Base-by-base conservation (phyloP, 208 protist genomes). In the Crithidia fasciculata region DNA sequence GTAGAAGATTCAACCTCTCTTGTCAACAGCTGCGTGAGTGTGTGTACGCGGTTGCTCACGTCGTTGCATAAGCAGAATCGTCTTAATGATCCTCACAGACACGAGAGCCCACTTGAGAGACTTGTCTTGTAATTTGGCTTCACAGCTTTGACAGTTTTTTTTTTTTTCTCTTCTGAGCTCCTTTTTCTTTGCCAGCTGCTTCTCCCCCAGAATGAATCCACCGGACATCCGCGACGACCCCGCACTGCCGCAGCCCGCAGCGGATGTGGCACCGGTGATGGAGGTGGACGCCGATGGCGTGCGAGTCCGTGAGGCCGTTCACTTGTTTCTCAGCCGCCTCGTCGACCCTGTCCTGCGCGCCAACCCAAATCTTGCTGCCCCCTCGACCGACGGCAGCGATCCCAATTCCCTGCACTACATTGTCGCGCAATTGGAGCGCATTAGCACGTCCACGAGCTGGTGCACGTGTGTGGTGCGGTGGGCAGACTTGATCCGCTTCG, bases 381-480 rank as follows among this genome's bases (percentile, higher is more conserved):
- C 63, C 53, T 3, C 13, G 39, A 28, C 44, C 5, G 44, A 19
- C 40, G 56, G n/a, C 37, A 28, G 4, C 45, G 47, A 45, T 9
- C 45, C 5, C 18, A 45, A 6, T 18, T 74, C 74, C 40, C 72
- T 92, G 43, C 56, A 76, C 54, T 96, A 94, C 76, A 77, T 95
- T 65, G 61, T 88, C 3, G 58, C 53, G 4, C 92, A 96, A 74
- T 72, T 96, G 47, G 87, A 89, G 74, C 92, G 92, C 50, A 94
- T 96, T 73, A 92, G 85, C 82, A 91, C 86, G 4, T 88, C 83
- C 28, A 74, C 81, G 0, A 82, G 81, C 60, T 96, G 92, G 90
- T 86, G 78, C 7, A 95, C 92, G 9, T 94, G 88, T 60, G 90
- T 96, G 16, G 86, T 96, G 67, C 88, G 84, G 9, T 96, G 92